A percentile compares a stretch with the other conserved stretches of the same genome.
phyloP scores from a whole-genome alignment of 2,329 filamentous ascomycete genomes.

The Mycocentrospora acerina region DNA sequence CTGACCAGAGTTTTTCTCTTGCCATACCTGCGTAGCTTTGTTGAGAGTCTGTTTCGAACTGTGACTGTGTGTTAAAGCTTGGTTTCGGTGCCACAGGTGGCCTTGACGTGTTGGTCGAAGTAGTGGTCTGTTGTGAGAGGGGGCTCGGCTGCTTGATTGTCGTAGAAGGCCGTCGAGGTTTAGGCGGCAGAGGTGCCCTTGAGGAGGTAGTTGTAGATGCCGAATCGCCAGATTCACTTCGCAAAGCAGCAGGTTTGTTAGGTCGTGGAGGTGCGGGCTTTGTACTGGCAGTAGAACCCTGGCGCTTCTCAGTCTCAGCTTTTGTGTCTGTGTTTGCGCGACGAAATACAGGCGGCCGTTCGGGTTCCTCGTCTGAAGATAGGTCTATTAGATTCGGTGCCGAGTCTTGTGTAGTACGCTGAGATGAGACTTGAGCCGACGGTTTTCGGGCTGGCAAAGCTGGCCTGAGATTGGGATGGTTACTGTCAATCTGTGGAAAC shows the following conservation, averaged over 20 bases:
- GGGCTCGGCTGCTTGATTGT: constrained; percentile 29
- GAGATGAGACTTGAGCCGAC: constrained; percentile 17
- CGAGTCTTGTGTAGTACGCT: constrained; percentile 23
- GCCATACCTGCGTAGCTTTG: constrained; percentile 42
- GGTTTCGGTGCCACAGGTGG: constrained; percentile 31
- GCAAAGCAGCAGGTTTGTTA: constrained; percentile 40
- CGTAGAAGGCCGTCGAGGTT: constrained; percentile 32
- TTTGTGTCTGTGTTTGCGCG: constrained; percentile 32
- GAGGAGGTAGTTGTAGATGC: constrained; percentile 28
- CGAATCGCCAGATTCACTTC: constrained; percentile 40
- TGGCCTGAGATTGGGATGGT: constrained; percentile 38
- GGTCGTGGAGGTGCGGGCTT: constrained; percentile 37
- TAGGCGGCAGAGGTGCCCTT: constrained; percentile 34
- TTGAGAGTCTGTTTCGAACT: constrained; percentile 21
- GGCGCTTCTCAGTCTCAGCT: constrained; percentile 13
- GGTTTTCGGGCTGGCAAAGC: constrained; percentile 37
- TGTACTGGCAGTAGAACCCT: constrained; percentile 17
- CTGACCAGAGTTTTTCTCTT: constrained; percentile 42
- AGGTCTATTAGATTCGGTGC: constrained; percentile 51
- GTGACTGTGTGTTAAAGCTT: constrained; percentile 19
- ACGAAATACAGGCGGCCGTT: constrained; percentile 16
- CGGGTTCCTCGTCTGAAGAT: constrained; percentile 45
- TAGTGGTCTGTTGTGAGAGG: constrained; percentile 25
- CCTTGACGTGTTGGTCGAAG: constrained; percentile 31
- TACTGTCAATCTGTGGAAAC: constrained; percentile 37